A percentile compares a stretch with the other conserved stretches of the same genome.
These are phyloP conservation scores for Cladosporium sp. DNA, from an alignment of 2,329 filamentous ascomycete species.

Conservation along the genomic window DNA sequence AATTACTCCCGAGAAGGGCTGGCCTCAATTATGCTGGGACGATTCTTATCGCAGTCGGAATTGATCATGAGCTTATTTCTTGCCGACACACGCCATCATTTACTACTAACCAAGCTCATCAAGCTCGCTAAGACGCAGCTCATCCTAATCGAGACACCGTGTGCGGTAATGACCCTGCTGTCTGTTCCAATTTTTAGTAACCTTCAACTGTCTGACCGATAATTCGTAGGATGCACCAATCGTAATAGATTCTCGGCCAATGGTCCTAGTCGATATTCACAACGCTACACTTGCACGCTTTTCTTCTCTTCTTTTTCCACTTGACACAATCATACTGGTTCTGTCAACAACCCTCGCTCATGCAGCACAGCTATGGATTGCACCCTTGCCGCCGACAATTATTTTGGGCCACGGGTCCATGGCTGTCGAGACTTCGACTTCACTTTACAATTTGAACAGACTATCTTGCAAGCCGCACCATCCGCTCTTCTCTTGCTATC, in stretches of 20 bases:
- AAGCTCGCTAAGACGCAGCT: too few species aligned
- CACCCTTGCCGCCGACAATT: neutral
- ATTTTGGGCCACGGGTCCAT: slow-evolving; percentile 2
- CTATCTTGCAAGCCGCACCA: slow-evolving; percentile 26
- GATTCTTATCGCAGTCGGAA: too few species aligned
- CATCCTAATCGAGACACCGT: too few species aligned
- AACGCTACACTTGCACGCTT: neutral
- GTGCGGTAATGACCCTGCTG: too few species aligned
- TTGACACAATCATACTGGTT: neutral
- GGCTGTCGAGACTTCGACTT: slow-evolving; percentile 26
- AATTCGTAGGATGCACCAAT: neutral
- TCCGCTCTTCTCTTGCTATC: slow-evolving; percentile 25
- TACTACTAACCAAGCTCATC: too few species aligned
- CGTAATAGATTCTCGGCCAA: neutral
- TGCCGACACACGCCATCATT: too few species aligned
- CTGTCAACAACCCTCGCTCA: neutral
- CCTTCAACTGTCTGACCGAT: too few species aligned
- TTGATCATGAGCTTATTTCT: too few species aligned
- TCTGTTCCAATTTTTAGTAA: too few species aligned
- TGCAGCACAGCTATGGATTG: neutral
- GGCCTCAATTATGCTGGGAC: too few species aligned
- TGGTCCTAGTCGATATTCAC: neutral
- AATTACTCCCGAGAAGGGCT: too few species aligned
- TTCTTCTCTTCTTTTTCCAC: neutral
- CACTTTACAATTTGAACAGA: slow-evolving; percentile 30